Evolutionary conservation across 768 basidiomycete genomes (phyloP), one percentile per base, ranked within the genome.

Genomic region (Termitomyces sp.): DNA sequence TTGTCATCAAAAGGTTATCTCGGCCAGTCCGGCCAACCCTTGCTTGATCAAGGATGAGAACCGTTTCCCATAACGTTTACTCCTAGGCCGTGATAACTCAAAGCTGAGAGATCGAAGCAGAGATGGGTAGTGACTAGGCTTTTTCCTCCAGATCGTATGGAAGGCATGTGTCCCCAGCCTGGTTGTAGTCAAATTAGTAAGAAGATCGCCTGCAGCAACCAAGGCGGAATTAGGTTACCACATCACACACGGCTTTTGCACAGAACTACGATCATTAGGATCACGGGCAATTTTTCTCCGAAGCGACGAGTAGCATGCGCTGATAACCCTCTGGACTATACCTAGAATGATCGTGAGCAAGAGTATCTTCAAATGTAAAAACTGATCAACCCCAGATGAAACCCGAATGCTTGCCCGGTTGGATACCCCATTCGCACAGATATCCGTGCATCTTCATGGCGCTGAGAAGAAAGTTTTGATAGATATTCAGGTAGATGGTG

Each of bases 401-500:
- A 16, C 64, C 63, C 27, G 64, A 63, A 53, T 77, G 80, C 56
- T 72, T 79, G 31, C 59, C 63, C n/a, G 74, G 60, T 47, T 73
- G 70, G 16, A 75, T 57, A 13, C 79, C 75, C 84, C 83, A 88
- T 49, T 78, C 76, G 33, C 79, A 76, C 32, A 98, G 72, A 66
- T 98, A 97, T 50, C 81, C 78, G 56, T 91, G 85, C 79, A 93
- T 88, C 72, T 91, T 96, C 77, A 94, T 86, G 0, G 89, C 91
- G 3, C 84, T 78, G 40, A 97, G 68, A 29, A 91, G 69, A 64
- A 94, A 88, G 63, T 86, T 90, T 66, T 93, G 89, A 67, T 93
- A 97, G 12, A 96, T 77, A 68, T 98, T 99, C 50, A 84, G 67
- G 67, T 89, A 82, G 10, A 93, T 82, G 1, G 77, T 78, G 39